Percentiles rank a stretch among this genome's conserved stretches.
Evolutionary conservation across 108 stramenopile species (phyloP).

Genomic region (Fistulifera pelliculosa): DNA sequence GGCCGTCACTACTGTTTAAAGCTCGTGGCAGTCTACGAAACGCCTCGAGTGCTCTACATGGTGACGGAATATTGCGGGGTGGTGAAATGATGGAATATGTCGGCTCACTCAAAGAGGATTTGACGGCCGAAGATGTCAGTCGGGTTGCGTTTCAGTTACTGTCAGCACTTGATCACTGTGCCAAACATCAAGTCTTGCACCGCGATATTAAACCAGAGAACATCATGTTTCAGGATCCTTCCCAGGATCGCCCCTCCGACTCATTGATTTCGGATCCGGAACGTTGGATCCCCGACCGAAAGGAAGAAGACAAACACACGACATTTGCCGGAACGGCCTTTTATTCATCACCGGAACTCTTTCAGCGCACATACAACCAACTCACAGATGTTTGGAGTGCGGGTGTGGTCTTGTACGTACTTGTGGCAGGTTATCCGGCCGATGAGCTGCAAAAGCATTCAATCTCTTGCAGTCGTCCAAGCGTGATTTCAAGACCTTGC

Average conservation of each 20-base stretch:
- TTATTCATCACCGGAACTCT: slow-evolving; percentile 79
- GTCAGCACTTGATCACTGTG: slow-evolving; percentile 69
- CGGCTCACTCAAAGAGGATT: slow-evolving; percentile 31
- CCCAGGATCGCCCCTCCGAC: slow-evolving; percentile 42
- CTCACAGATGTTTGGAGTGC: slow-evolving; percentile 71
- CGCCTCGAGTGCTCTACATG: slow-evolving; percentile 39
- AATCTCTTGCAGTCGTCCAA: slow-evolving; percentile 44
- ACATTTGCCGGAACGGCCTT: slow-evolving; percentile 81
- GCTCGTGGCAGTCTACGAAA: slow-evolving; percentile 59
- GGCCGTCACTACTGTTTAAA: slow-evolving; percentile 44
- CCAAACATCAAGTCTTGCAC: slow-evolving; percentile 45
- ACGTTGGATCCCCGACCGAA: slow-evolving; percentile 23
- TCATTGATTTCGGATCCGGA: slow-evolving; percentile 84
- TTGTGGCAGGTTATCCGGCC: slow-evolving; percentile 76
- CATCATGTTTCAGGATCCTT: slow-evolving; percentile 50
- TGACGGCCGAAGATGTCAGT: slow-evolving; percentile 78
- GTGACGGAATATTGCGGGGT: slow-evolving; percentile 72
- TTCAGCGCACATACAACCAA: slow-evolving; percentile 50
- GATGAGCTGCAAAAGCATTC: slow-evolving; percentile 65
- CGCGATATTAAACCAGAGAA: slow-evolving; percentile 49
- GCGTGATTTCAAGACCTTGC: slow-evolving; percentile 37
- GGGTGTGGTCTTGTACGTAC: slow-evolving; percentile 65
- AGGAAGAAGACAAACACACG: slow-evolving; percentile 26
- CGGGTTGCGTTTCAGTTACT: slow-evolving; percentile 70
- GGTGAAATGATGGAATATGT: slow-evolving; percentile 83